Percentiles rank a stretch among this genome's conserved stretches.
Evolutionary conservation across 441 rosid genomes (phyloP).

Genomic region (Pelargonium fulgidum): DNA sequence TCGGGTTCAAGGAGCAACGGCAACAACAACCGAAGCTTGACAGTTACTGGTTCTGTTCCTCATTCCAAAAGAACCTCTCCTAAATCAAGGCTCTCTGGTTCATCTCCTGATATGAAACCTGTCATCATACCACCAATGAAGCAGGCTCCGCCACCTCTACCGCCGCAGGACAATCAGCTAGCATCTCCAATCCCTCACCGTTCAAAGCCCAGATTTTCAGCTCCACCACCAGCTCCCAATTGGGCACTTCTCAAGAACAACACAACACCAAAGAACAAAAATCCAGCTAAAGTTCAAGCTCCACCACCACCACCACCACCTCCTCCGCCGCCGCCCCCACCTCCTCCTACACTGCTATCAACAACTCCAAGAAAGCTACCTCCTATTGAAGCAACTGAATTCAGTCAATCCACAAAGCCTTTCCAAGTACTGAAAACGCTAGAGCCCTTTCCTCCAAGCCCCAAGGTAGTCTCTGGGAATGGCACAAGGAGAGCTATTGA

Average conservation of each 20-base stretch:
- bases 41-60: constrained; percentile 38
- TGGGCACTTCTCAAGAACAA: constrained; percentile 52
- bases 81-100: constrained; percentile 43
- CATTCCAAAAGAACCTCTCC: constrained; percentile 89
- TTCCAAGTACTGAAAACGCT: constrained; percentile 26
- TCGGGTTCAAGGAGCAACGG: constrained; percentile 26
- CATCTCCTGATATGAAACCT: constrained; percentile 86
- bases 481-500: constrained; percentile 23
- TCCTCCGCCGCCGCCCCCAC: constrained; percentile 44
- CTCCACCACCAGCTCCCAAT: constrained; percentile 81
- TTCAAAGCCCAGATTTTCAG: constrained; percentile 54
- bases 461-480: constrained; percentile 27
- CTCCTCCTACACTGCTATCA: constrained; percentile 38
- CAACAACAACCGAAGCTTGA: constrained; percentile 6
- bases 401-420: constrained; percentile 20
- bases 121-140: constrained; percentile 74
- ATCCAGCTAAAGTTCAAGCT: constrained; percentile 29
- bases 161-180: constrained; percentile 19
- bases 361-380: constrained; percentile 32
- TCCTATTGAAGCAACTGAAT: constrained; percentile 26
- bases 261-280: constrained; percentile 20
- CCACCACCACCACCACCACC: constrained; percentile 59
- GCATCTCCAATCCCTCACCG: constrained; percentile 10
- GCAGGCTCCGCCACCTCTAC: constrained; percentile 35
- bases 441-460: constrained; percentile 40